Conservation (phyloP, 1,284 basidiomycete genomes). For the Schizophyllum commune region DNA sequence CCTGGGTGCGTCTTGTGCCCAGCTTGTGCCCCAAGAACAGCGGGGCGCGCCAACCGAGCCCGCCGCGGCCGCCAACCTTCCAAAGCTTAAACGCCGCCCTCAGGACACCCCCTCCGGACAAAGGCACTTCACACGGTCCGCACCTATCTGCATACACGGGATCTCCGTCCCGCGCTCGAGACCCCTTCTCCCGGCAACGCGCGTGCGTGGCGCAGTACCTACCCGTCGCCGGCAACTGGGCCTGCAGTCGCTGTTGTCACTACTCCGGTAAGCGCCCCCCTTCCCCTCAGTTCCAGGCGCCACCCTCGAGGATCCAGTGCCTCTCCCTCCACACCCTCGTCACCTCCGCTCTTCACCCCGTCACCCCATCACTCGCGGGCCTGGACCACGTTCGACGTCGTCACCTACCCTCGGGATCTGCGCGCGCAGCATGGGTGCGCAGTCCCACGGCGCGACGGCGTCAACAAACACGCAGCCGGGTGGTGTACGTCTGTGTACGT, state of each 20-base stretch:
- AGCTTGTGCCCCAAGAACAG: background rate
- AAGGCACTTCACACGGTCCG: background rate
- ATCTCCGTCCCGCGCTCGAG: background rate
- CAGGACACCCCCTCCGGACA: background rate
- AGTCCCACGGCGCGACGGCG: background rate
- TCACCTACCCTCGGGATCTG: background rate
- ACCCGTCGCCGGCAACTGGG: too few species aligned
- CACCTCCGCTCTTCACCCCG: background rate
- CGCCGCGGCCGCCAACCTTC: background rate
- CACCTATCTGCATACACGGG: background rate
- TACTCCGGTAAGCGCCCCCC: background rate
- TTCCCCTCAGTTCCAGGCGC: background rate
- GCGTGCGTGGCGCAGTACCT: too few species aligned
- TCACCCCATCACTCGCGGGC: background rate
- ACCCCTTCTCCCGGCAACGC: background rate
- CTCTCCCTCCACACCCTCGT: background rate
- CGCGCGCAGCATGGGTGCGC: background rate
- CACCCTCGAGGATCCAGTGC: background rate
- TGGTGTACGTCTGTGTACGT: background rate
- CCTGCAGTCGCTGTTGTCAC: background rate
- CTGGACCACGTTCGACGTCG: background rate
- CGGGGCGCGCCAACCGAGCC: too few species aligned
- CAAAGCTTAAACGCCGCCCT: background rate
- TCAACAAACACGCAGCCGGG: background rate
- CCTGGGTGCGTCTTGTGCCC: background rate